A percentile compares a stretch with the other conserved stretches of the same genome.
Evolutionary conservation across 805 yeast genomes (phyloP).

Genomic region (Hanseniaspora clermontiae): DNA sequence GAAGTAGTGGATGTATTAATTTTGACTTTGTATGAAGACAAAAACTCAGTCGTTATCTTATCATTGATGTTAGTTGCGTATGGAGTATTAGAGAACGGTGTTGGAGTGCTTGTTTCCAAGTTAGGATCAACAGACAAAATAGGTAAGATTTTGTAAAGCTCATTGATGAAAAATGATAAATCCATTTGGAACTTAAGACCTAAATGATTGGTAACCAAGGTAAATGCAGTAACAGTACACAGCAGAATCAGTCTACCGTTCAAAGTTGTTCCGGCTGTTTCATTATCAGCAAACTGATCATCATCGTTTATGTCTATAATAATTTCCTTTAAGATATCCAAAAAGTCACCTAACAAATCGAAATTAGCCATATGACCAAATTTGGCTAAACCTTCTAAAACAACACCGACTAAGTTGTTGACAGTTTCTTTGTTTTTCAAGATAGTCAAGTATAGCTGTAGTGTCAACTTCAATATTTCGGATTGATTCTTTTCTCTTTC

Average conservation of each 20-base stretch:
- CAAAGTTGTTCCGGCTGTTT: conserved; percentile 30
- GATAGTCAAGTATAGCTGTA: conserved; percentile 66
- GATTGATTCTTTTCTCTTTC: conserved; percentile 79
- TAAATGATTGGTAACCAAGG: conserved; percentile 63
- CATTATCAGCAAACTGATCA: conserved; percentile 20
- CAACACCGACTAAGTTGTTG: conserved; percentile 64
- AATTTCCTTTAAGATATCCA: conserved; percentile 78
- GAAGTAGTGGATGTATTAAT: conserved; percentile 83
- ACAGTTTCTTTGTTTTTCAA: conserved; percentile 42
- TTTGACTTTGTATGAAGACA: conserved; percentile 39
- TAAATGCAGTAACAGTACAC: conserved; percentile 81
- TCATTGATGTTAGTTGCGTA: conserved; percentile 30
- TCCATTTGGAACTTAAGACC: conserved; percentile 67
- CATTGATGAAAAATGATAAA: conserved; percentile 63
- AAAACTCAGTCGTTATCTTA: not conserved
- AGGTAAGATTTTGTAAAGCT: conserved; percentile 56
- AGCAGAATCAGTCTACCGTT: conserved; percentile 63
- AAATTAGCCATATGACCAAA: conserved; percentile 88
- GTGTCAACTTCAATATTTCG: conserved; percentile 59
- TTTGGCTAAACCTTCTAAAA: conserved; percentile 79
- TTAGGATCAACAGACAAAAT: conserved; percentile 67
- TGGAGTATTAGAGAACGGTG: conserved; percentile 61
- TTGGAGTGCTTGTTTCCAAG: conserved; percentile 37
- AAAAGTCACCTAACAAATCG: conserved; percentile 82
- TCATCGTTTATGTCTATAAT: conserved; percentile 40